Conservation (phyloP, 805 yeast genomes). For the Wickerhamiella occidentalis region DNA sequence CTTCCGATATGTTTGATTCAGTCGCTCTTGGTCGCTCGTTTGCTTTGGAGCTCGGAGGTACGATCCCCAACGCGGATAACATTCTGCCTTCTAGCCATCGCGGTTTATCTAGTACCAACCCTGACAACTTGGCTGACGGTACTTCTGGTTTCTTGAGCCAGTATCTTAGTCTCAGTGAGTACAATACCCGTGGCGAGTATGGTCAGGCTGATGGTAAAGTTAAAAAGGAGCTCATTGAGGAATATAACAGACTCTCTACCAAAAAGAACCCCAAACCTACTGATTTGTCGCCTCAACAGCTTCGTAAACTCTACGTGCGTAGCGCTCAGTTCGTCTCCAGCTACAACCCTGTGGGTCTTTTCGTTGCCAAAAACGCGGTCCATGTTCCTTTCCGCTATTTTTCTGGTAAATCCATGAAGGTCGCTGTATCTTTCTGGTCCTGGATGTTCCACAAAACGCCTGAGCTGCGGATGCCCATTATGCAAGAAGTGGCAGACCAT, state of each 20-base stretch:
- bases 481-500: constrained; percentile 54
- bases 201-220: background rate
- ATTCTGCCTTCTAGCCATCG: constrained; percentile 1
- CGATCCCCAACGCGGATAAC: constrained; percentile 28
- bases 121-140: constrained; percentile 32
- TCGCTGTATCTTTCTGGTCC: constrained; percentile 70
- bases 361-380: constrained; percentile 23
- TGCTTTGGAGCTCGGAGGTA: constrained; percentile 81
- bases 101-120: background rate
- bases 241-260: background rate
- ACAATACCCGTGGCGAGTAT: background rate
- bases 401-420: constrained; percentile 44
- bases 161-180: constrained; percentile 35
- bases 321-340: constrained; percentile 9
- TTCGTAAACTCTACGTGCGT: constrained; percentile 11
- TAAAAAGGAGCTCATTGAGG: background rate
- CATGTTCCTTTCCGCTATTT: constrained; percentile 58
- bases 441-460: constrained; percentile 59
- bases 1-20: constrained; percentile 29
- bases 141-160: constrained; percentile 66
- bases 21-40: constrained; percentile 76
- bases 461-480: constrained; percentile 42
- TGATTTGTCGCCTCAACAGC: background rate
- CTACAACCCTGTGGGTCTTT: constrained; percentile 12
- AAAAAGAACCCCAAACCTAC: constrained; percentile 8